phyloP scores from a whole-genome alignment of 2,329 filamentous ascomycete species.

The Mariannaea elegans region DNA sequence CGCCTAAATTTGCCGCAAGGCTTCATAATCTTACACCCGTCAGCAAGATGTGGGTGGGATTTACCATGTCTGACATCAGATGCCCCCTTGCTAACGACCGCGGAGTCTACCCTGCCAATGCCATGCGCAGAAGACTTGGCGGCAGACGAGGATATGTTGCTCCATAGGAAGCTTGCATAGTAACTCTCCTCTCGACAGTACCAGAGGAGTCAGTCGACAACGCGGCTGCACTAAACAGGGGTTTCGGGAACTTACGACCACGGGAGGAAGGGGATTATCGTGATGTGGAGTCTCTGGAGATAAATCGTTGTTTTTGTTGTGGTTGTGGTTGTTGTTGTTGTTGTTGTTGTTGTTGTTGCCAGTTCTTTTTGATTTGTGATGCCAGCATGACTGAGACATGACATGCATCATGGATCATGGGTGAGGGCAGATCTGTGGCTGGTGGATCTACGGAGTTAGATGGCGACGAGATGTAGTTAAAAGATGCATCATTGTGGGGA shows the following conservation, averaged over 20 bases:
- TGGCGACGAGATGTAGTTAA: neutral
- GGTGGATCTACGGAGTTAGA: constrained; percentile 10
- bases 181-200: neutral
- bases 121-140: neutral
- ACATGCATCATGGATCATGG: constrained; percentile 15
- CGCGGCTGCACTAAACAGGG: no score
- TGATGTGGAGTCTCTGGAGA: neutral
- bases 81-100: neutral
- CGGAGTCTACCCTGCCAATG: neutral
- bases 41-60: neutral
- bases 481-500: neutral
- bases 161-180: neutral
- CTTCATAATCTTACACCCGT: no score
- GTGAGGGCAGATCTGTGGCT: constrained; percentile 3
- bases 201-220: neutral
- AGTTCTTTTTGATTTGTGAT: neutral
- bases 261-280: neutral
- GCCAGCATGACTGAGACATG: constrained; percentile 9
- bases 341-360: neutral
- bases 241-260: no score
- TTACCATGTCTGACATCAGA: neutral
- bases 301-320: neutral
- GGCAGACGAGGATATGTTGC: neutral
- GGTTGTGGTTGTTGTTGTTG: no score
- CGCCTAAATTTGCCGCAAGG: neutral